Conservation (phyloP, 257 asterid species). For the Solanum corneliomulleri region DNA sequence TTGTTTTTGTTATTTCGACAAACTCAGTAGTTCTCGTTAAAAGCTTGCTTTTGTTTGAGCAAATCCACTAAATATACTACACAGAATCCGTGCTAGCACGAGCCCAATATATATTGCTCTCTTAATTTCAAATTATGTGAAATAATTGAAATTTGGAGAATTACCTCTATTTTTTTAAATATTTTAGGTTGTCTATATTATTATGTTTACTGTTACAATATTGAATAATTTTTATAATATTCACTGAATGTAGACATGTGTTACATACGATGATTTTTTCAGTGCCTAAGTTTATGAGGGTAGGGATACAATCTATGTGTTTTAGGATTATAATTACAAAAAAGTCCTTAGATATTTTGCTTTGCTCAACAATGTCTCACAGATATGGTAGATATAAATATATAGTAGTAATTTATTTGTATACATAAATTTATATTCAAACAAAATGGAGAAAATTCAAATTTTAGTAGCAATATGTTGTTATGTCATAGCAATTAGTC, state of each 20-base stretch:
- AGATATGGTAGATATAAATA: background rate
- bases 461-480: background rate
- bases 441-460: background rate
- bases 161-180: no score
- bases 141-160: no score
- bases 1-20: background rate
- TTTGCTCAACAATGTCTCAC: background rate
- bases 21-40: background rate
- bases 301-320: no score
- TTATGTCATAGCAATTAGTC: background rate
- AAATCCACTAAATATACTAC: fast-evolving
- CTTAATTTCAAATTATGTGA: background rate
- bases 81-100: no score
- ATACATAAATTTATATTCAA: background rate
- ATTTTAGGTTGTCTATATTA: no score
- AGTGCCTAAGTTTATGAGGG: no score
- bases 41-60: background rate
- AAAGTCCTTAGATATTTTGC: no score
- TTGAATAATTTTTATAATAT: no score
- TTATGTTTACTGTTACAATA: no score
- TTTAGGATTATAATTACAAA: no score
- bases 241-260: no score
- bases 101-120: background rate
- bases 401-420: background rate
- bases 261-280: no score